These are phyloP conservation scores for Paecilomyces niveus DNA, from an alignment of 2,329 filamentous ascomycete species.

Conservation along the genomic window DNA sequence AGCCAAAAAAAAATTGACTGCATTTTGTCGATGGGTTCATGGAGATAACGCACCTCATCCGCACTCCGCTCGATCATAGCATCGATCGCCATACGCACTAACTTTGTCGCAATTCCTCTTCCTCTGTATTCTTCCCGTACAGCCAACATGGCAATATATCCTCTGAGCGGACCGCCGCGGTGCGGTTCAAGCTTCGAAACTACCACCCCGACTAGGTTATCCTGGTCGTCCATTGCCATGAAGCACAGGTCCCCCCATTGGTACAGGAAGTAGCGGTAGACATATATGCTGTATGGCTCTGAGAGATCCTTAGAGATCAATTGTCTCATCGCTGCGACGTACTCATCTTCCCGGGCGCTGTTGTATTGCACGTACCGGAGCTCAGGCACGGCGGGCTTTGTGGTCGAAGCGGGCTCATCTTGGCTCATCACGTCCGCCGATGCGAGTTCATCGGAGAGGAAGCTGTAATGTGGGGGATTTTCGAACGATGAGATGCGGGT, in stretches of 20 bases:
- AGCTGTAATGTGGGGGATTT: neutral
- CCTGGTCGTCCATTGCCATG: conserved; percentile 56
- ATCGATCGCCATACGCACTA: conserved; percentile 87
- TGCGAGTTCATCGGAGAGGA: conserved; percentile 10
- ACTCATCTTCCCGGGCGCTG: conserved; percentile 51
- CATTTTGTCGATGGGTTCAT: neutral
- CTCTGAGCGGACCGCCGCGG: conserved; percentile 74
- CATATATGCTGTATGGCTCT: conserved; percentile 98
- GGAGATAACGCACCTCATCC: conserved; percentile 56
- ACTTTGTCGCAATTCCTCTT: conserved; percentile 75
- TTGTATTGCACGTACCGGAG: conserved; percentile 56
- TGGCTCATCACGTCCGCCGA: conserved; percentile 20
- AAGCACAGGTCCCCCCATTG: conserved; percentile 98
- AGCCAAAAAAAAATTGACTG: neutral
- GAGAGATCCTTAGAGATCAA: conserved; percentile 94
- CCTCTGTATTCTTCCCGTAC: conserved; percentile 74
- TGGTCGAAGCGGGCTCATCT: conserved; percentile 11
- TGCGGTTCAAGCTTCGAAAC: conserved; percentile 93
- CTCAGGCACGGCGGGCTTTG: conserved; percentile 30
- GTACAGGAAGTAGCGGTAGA: conserved; percentile 95
- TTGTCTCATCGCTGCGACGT: conserved; percentile 80
- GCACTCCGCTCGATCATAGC: conserved; percentile 78
- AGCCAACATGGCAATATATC: conserved; percentile 99
- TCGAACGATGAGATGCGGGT: neutral
- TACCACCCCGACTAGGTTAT: conserved; percentile 72